These are phyloP conservation scores for Colletotrichum trifolii DNA, from an alignment of 2,329 filamentous ascomycete species.

Conservation along the genomic window DNA sequence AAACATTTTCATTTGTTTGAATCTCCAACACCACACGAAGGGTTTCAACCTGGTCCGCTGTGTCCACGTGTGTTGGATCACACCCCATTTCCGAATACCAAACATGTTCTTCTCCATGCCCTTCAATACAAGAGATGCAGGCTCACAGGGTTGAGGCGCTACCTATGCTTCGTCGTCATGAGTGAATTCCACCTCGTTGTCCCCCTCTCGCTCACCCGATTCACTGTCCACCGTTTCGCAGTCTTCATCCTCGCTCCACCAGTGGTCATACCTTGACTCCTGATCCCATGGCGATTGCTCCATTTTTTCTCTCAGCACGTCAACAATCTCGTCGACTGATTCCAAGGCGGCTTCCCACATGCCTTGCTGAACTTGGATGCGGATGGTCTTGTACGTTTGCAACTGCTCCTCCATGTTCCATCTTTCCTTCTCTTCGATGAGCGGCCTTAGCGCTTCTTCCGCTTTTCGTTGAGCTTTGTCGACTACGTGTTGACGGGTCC, in stretches of 20 bases:
- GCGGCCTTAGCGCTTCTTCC: background rate
- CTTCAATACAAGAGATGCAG: no score
- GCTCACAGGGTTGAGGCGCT: no score
- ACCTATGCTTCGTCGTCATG: no score
- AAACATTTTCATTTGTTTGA: no score
- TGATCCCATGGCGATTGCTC: constrained; percentile 14
- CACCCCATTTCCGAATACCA: no score
- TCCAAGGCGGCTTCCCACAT: constrained; percentile 23
- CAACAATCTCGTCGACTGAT: constrained; percentile 19
- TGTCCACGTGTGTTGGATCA: no score
- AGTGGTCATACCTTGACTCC: accelerated
- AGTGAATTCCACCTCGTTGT: no score
- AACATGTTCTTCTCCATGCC: no score
- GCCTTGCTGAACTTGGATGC: constrained; percentile 6
- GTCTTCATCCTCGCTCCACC: background rate
- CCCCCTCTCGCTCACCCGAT: no score
- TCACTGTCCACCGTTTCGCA: background rate
- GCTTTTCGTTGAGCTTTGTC: background rate
- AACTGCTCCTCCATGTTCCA: background rate
- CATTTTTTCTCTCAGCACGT: background rate
- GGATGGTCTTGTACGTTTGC: constrained; percentile 18
- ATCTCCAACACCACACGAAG: no score
- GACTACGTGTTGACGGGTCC: background rate
- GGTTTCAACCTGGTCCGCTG: no score
- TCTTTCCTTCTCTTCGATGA: constrained; percentile 4